Evolutionary conservation across 2,329 filamentous ascomycete genomes (phyloP), one percentile per base, ranked within the genome.

Genomic region (Apiospora sp.): DNA sequence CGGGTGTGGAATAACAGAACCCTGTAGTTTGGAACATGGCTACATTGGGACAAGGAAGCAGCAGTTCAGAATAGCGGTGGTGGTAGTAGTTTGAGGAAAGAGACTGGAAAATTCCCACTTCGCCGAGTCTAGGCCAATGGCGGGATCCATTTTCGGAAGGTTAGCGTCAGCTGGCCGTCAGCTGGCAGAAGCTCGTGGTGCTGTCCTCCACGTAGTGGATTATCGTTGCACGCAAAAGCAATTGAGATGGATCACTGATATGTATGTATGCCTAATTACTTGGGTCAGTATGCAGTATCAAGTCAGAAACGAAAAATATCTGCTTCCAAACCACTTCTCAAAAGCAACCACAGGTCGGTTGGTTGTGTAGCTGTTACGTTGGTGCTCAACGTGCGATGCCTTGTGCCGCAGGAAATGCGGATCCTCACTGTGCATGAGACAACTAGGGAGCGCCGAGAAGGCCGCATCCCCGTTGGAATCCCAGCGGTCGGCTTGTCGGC

Each of bases 61-160:
- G 27, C 46, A 8, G 46, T n/a, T 22, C 46, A 61, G 30, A 30
- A 61, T 22, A 22, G 27, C 22, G 54, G 54, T 30, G 54, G 51
- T 30, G 27, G 19, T 19, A 10, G 19, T 22, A 22, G 2, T 37
- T 61, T 61, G 54, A 37, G 54, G 54, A 61, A 30, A 14, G 54
- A 61, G 24, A 34, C 51, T 19, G 22, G 54, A 61, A 61, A 61
- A 61, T 34, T 19, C 30, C 54, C 54, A 58, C 30, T 10, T 8
- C 30, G 54, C 30, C 16, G 16, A 61, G 54, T 61, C 34, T 61
- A 37, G 54, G 16, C 30, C 54, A 61, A 7, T 34, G 30, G 27
- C 27, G 54, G 54, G 37, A 61, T 61, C 54, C 54, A 61, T 61
- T 61, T 61, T 61, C 54, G 54, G 34, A 61, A 34, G 8, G 54